These are phyloP conservation scores for Russula lepida DNA, from an alignment of 768 basidiomycete genomes.

Conservation along the genomic window DNA sequence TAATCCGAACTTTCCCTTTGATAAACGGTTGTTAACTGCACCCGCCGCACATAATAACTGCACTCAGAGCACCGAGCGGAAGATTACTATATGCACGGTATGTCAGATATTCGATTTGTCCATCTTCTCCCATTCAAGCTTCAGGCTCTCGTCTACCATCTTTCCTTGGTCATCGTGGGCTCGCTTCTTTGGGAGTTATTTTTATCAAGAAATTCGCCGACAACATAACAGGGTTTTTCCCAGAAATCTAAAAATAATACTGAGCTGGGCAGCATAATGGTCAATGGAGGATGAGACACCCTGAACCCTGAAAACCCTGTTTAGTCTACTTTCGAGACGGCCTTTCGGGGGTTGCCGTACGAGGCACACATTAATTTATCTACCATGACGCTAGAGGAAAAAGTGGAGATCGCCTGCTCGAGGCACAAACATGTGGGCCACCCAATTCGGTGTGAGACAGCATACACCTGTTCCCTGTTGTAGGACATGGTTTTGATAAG, in stretches of 20 bases:
- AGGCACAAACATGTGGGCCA: not conserved
- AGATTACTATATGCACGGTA: not conserved
- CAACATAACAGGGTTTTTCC: slow-evolving; percentile 54
- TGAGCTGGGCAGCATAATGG: slow-evolving; percentile 43
- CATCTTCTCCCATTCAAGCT: slow-evolving; percentile 50
- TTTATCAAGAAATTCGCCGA: slow-evolving; percentile 50
- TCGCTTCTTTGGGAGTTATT: slow-evolving; percentile 32
- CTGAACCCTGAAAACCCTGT: slow-evolving; percentile 49
- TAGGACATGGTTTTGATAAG: slow-evolving; percentile 60
- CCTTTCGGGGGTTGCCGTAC: not conserved
- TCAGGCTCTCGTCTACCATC: slow-evolving; percentile 45
- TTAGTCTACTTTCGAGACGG: slow-evolving; percentile 43
- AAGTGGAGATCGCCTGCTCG: slow-evolving; percentile 44
- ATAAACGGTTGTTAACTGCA: slow-evolving; percentile 47
- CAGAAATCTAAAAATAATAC: slow-evolving; percentile 49
- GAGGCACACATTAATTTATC: not conserved
- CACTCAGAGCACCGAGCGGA: not conserved
- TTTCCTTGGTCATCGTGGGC: slow-evolving; percentile 59
- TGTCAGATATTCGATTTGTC: slow-evolving; percentile 44
- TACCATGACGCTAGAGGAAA: slow-evolving; percentile 64
- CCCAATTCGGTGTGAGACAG: not conserved
- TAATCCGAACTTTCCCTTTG: slow-evolving; percentile 36
- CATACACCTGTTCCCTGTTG: slow-evolving; percentile 44
- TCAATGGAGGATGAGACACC: slow-evolving; percentile 31
- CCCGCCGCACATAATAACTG: not conserved